These are phyloP conservation scores for Davidsoniella neocaledoniae DNA, from an alignment of 2,329 filamentous ascomycete species.

Conservation along the genomic window DNA sequence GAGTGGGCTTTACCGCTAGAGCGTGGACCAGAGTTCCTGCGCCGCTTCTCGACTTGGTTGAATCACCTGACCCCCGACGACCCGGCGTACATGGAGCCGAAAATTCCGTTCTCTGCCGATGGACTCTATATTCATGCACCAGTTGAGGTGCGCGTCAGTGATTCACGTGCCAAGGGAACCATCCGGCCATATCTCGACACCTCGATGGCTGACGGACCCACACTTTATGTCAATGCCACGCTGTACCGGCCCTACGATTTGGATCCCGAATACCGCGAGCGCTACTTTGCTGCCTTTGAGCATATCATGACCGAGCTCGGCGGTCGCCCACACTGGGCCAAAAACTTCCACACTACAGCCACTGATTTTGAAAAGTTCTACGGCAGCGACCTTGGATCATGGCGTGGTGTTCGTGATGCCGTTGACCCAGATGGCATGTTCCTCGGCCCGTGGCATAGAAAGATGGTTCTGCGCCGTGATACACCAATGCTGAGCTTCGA, in stretches of 20 bases:
- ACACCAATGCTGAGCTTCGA: conserved; percentile 19
- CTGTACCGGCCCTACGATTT: conserved; percentile 67
- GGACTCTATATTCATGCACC: conserved; percentile 78
- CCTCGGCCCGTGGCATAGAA: conserved; percentile 75
- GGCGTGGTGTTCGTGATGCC: conserved; percentile 49
- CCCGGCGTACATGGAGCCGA: conserved; percentile 42
- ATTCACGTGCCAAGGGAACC: conserved; percentile 34
- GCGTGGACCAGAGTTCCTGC: conserved; percentile 74
- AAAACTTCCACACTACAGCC: conserved; percentile 58
- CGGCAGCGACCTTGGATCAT: conserved; percentile 47
- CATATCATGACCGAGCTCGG: conserved; percentile 77
- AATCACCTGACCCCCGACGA: conserved; percentile 46
- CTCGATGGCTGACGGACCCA: conserved; percentile 49
- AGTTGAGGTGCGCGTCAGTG: conserved; percentile 73
- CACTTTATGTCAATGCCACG: conserved; percentile 78
- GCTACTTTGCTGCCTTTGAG: conserved; percentile 83
- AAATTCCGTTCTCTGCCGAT: conserved; percentile 66
- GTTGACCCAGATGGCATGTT: conserved; percentile 76
- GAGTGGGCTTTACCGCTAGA: conserved; percentile 88
- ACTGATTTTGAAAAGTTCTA: conserved; percentile 51
- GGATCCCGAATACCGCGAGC: conserved; percentile 57
- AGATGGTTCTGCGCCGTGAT: conserved; percentile 37
- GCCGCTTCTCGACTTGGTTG: conserved; percentile 72
- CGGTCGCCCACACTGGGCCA: conserved; percentile 78
- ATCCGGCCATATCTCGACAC: conserved; percentile 46